Conservation (phyloP, 306 rosid species). For the Pueraria montana region DNA sequence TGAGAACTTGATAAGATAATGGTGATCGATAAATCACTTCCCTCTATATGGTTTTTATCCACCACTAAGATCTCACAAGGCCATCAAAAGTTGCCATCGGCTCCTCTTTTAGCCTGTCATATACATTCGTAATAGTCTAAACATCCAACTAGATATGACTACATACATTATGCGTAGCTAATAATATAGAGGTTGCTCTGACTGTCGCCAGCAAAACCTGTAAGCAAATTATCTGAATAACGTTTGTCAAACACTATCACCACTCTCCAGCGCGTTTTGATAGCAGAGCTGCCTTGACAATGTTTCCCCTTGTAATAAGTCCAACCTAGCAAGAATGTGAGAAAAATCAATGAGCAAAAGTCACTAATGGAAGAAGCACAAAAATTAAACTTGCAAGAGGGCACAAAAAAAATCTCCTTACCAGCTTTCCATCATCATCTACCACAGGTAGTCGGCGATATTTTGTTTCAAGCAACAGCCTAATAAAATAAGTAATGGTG, state of each 20-base stretch:
- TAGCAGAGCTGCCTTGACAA: conserved; percentile 89
- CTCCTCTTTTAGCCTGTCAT: conserved; percentile 34
- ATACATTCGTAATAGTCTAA: conserved; percentile 20
- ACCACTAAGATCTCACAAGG: conserved; percentile 28
- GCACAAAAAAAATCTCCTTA: conserved; percentile 48
- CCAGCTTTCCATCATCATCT: conserved; percentile 83
- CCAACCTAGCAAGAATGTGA: conserved; percentile 73
- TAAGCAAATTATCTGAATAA: conserved; percentile 24
- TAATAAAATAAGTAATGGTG: conserved; percentile 41
- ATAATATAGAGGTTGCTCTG: not conserved
- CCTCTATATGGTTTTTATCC: not conserved
- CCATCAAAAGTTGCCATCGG: conserved; percentile 44
- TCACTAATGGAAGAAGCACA: conserved; percentile 25
- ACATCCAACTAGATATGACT: conserved; percentile 30
- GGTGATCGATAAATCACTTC: conserved; percentile 50
- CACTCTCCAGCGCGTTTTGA: conserved; percentile 66
- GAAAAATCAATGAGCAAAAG: conserved; percentile 50
- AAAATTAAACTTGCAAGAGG: not conserved
- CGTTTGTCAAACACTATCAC: conserved; percentile 42
- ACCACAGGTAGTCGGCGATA: conserved; percentile 93
- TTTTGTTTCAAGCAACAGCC: conserved; percentile 94
- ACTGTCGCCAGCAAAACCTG: not conserved
- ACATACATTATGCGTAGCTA: conserved; percentile 15
- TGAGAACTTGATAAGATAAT: not conserved
- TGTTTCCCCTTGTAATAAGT: conserved; percentile 86